phyloP scores from a whole-genome alignment of 2,329 filamentous ascomycete species.

The Pseudogymnoascus sp. region DNA sequence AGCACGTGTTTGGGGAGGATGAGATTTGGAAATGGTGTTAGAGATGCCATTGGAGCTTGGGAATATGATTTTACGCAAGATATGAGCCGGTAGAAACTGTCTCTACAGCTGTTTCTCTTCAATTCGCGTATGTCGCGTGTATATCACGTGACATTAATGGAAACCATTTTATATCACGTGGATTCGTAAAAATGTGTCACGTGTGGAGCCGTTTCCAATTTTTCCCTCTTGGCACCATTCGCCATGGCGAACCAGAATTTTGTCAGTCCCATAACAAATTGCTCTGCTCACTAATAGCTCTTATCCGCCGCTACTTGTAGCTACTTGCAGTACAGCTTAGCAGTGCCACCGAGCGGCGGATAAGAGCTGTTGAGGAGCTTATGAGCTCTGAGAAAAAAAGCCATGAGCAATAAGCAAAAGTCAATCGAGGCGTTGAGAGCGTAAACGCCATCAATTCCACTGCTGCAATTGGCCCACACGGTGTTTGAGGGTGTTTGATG shows the following conservation, averaged over 20 bases:
- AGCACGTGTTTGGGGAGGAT: background rate
- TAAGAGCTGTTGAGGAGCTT: conserved; percentile 3
- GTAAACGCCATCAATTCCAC: background rate
- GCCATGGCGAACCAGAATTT: background rate
- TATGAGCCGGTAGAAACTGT: background rate
- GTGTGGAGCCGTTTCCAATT: background rate
- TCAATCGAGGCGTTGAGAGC: background rate
- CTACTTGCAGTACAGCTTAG: background rate
- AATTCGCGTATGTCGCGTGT: accelerated
- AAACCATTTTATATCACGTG: background rate
- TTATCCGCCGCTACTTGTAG: conserved; percentile 6
- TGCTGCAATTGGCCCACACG: background rate
- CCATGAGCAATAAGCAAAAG: conserved; percentile 5
- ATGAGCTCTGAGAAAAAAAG: background rate
- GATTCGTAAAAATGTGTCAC: background rate
- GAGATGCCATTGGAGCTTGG: background rate
- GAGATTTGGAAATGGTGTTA: background rate
- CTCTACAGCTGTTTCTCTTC: background rate
- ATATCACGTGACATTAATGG: background rate
- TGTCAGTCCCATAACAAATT: conserved; percentile 1
- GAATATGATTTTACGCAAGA: background rate
- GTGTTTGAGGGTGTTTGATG: background rate
- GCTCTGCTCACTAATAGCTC: background rate
- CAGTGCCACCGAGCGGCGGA: background rate
- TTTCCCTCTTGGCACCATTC: background rate